phyloP scores from a whole-genome alignment of 345 rosid genomes.

The Eucalyptus tenuipes region DNA sequence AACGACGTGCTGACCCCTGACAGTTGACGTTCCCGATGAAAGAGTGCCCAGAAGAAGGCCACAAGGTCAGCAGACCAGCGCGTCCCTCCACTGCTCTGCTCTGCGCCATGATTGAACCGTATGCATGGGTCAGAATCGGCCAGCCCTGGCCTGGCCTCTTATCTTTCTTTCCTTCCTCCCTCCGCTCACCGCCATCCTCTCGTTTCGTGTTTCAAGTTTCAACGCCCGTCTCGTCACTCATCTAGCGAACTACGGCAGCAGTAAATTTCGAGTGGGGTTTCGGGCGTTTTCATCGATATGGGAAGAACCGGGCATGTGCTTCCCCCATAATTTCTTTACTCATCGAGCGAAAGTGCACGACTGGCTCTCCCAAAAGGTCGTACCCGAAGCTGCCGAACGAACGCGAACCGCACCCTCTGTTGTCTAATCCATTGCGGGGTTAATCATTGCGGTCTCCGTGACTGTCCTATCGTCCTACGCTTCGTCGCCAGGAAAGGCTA shows the following conservation, averaged over 20 bases:
- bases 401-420: background rate
- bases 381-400: background rate
- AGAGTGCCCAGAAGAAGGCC: background rate
- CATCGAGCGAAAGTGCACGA: background rate
- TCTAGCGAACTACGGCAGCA: background rate
- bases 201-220: background rate
- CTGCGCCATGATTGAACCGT: background rate
- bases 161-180: background rate
- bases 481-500: background rate
- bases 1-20: background rate
- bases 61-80: background rate
- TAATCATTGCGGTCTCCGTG: background rate
- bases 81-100: background rate
- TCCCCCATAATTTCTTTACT: background rate
- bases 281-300: background rate
- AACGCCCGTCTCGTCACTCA: background rate
- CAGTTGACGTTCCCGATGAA: background rate
- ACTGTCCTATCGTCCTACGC: background rate
- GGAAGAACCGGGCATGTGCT: background rate
- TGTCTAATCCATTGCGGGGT: background rate
- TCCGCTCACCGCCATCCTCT: background rate
- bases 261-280: background rate
- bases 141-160: background rate
- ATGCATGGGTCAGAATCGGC: background rate
- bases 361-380: background rate